Evolutionary conservation across 2,329 filamentous ascomycete species (phyloP).

Genomic region (Dryadomyces sulphureus): DNA sequence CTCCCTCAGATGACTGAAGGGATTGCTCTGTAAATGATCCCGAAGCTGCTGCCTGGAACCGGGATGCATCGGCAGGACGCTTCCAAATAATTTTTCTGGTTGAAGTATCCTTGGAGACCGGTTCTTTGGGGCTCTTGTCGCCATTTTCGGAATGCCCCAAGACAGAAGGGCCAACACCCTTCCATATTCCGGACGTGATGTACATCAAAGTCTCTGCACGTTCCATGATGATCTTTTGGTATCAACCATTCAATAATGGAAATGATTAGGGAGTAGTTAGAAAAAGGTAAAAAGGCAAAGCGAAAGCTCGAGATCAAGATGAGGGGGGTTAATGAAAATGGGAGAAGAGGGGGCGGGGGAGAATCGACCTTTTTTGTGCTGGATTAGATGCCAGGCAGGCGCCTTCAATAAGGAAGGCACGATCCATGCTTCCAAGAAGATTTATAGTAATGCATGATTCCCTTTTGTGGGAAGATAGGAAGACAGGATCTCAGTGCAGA

Average conservation of each 20-base stretch:
- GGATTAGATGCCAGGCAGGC: too few species aligned
- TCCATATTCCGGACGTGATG: background rate
- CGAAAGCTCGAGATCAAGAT: background rate
- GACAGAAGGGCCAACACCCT: background rate
- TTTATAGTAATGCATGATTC: background rate
- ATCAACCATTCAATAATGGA: background rate
- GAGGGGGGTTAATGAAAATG: background rate
- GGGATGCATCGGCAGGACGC: background rate
- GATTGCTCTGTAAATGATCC: too few species aligned
- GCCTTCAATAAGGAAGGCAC: background rate
- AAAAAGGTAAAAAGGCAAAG: background rate
- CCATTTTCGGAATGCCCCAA: background rate
- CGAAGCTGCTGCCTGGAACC: too few species aligned
- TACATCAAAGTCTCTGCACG: background rate
- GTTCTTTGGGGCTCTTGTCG: too few species aligned
- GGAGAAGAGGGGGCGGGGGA: background rate
- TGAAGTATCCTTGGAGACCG: too few species aligned
- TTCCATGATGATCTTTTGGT: background rate
- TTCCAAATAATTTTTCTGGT: background rate
- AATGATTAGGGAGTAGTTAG: background rate
- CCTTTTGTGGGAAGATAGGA: background rate
- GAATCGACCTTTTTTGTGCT: background rate
- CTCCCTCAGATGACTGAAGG: too few species aligned
- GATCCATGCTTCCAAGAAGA: background rate
- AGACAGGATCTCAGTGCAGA: background rate